Evolutionary conservation across 257 asterid genomes (phyloP).

Genomic region (Datura wrightii): DNA sequence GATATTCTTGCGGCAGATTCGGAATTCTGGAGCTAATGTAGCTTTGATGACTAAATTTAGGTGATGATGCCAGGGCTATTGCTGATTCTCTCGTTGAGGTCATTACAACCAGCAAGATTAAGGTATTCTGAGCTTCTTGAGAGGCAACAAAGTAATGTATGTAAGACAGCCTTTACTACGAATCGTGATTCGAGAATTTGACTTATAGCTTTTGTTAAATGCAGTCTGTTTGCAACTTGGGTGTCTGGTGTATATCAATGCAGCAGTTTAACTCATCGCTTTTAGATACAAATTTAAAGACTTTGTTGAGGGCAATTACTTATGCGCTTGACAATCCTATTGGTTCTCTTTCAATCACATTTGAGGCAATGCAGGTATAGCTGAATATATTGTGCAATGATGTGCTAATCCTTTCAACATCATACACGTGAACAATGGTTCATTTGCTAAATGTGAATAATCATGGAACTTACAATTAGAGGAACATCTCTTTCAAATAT

Average conservation of each 20-base stretch:
- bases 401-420: neutral
- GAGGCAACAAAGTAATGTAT: neutral
- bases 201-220: conserved; percentile 35
- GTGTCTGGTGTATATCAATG: conserved; percentile 82
- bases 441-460: neutral
- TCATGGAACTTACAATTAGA: neutral
- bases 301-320: conserved; percentile 59
- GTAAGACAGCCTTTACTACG: neutral
- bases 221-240: conserved; percentile 84
- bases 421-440: too few relatives aligned
- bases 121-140: conserved; percentile 46
- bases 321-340: conserved; percentile 82
- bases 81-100: conserved; percentile 66
- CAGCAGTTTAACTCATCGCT: conserved; percentile 60
- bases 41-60: conserved; percentile 45
- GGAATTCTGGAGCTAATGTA: conserved; percentile 29
- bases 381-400: conserved; percentile 18
- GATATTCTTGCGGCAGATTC: neutral
- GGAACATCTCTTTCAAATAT: neutral
- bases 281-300: conserved; percentile 58
- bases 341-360: conserved; percentile 80
- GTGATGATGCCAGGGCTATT: conserved; percentile 55
- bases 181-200: conserved; percentile 13
- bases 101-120: conserved; percentile 60
- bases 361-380: conserved; percentile 83